Evolutionary conservation across 352 stramenopile species (phyloP), one percentile per base, ranked within the genome.

Genomic region (Plasmopara halstedii): DNA sequence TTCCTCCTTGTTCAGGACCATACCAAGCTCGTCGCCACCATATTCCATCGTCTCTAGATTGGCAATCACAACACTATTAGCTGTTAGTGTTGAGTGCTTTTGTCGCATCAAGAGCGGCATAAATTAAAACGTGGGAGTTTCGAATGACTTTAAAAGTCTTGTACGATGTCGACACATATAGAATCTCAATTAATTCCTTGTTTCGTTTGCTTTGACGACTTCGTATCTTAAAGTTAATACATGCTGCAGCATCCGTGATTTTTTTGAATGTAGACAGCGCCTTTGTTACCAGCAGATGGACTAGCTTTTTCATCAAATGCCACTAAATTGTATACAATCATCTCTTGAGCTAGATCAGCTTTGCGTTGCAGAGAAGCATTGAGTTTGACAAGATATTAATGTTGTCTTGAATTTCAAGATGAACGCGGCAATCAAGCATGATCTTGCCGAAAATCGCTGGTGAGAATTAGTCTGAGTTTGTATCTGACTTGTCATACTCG

Each of bases 201-300:
- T 9, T 27, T 27, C 23, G 23, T 9, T 4, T 4, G 23, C 25
- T 11, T 29, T 29, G 25, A 29, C n/a, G n/a, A n/a, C n/a, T n/a
- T n/a, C n/a, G n/a, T n/a, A n/a, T n/a, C n/a, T n/a, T n/a, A n/a
- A n/a, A n/a, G n/a, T n/a, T n/a, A n/a, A n/a, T n/a, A n/a, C n/a
- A n/a, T n/a, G n/a, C n/a, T n/a, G n/a, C n/a, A n/a, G n/a, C n/a
- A n/a, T n/a, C n/a, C n/a, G n/a, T n/a, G n/a, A n/a, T n/a, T n/a
- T n/a, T n/a, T n/a, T n/a, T n/a, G n/a, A n/a, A n/a, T n/a, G n/a
- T n/a, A n/a, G n/a, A n/a, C n/a, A n/a, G n/a, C 46, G 63, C 20
- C 52, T 85, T 22, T 87, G 57, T 31, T 83, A 83, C 53, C 66
- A 83, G 38, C 73, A 87, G 48, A 83, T 89, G 64, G 73, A 86